Evolutionary conservation across 2,329 filamentous ascomycete genomes (phyloP).

Genomic region (Leptographium radiaticola): DNA sequence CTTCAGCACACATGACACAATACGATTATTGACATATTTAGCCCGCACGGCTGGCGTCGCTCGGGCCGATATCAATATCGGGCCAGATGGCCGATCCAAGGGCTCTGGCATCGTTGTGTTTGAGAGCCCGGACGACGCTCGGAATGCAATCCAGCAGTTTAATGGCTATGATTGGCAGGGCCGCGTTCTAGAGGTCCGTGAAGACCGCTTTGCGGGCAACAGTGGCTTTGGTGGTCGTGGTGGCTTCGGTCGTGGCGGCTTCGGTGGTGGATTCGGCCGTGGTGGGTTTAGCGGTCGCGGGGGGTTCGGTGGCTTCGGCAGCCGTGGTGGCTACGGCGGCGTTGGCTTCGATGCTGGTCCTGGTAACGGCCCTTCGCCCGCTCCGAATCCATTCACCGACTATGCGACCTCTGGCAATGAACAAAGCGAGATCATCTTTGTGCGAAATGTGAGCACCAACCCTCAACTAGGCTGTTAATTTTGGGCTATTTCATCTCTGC

Average conservation of each 20-base stretch:
- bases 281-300: conserved; percentile 32
- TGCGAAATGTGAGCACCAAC: conserved; percentile 68
- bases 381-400: conserved; percentile 86
- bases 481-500: not conserved
- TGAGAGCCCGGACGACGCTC: conserved; percentile 86
- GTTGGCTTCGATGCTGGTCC: conserved; percentile 31
- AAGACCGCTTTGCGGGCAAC: conserved; percentile 76
- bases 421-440: conserved; percentile 73
- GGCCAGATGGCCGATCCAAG: conserved; percentile 85
- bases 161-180: conserved; percentile 99
- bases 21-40: conserved; percentile 13
- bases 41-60: conserved; percentile 65
- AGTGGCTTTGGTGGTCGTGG: conserved; percentile 41
- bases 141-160: conserved; percentile 92
- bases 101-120: conserved; percentile 96
- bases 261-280: conserved; percentile 34
- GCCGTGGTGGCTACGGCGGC: conserved; percentile 20
- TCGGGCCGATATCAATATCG: conserved; percentile 87
- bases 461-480: too few species aligned
- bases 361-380: not conserved
- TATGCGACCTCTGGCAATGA: conserved; percentile 80
- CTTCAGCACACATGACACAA: not conserved
- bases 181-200: conserved; percentile 80
- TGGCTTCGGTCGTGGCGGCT: conserved; percentile 43
- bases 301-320: conserved; percentile 25